Percentiles rank a stretch among this genome's conserved stretches.
These are phyloP conservation scores for Cryptococcus neoformans DNA, from an alignment of 1,284 basidiomycete genomes.

Conservation along the genomic window DNA sequence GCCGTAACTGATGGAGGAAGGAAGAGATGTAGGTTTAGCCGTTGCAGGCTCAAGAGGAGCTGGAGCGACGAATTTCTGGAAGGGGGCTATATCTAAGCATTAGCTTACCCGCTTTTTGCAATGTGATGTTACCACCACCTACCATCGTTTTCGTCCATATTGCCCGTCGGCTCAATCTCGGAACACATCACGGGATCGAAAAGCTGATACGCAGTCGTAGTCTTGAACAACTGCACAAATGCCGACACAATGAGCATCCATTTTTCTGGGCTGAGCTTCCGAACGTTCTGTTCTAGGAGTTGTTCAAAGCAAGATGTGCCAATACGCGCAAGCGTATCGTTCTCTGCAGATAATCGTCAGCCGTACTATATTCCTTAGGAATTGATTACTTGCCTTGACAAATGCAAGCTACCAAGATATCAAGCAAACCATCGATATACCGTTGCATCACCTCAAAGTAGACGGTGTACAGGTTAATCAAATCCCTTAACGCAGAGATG, in stretches of 20 bases:
- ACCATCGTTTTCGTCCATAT: slow-evolving; percentile 54
- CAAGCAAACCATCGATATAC: slow-evolving; percentile 85
- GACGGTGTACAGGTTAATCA: slow-evolving; percentile 94
- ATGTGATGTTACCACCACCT: slow-evolving; percentile 3
- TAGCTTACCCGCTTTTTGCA: background rate
- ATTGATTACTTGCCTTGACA: slow-evolving; percentile 74
- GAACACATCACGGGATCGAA: slow-evolving; percentile 85
- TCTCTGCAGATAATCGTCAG: slow-evolving; percentile 59
- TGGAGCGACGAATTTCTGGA: slow-evolving; percentile 47
- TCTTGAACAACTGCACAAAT: slow-evolving; percentile 93
- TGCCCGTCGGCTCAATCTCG: slow-evolving; percentile 64
- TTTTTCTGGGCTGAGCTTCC: slow-evolving; percentile 74
- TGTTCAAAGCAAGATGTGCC: slow-evolving; percentile 98
- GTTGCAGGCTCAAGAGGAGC: slow-evolving; percentile 40
- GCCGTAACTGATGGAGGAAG: slow-evolving; percentile 33
- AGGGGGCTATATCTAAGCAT: slow-evolving; percentile 26
- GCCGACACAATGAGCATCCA: slow-evolving; percentile 94
- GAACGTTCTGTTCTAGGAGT: slow-evolving; percentile 88
- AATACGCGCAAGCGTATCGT: slow-evolving; percentile 96
- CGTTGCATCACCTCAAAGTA: slow-evolving; percentile 92
- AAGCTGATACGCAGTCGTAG: slow-evolving; percentile 95
- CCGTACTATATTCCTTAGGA: background rate
- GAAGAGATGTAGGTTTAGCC: slow-evolving; percentile 25
- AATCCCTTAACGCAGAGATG: slow-evolving; percentile 94
- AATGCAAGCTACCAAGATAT: slow-evolving; percentile 94